Conservation (phyloP, 495 filamentous ascomycete genomes). For the Copromyces sp. region DNA sequence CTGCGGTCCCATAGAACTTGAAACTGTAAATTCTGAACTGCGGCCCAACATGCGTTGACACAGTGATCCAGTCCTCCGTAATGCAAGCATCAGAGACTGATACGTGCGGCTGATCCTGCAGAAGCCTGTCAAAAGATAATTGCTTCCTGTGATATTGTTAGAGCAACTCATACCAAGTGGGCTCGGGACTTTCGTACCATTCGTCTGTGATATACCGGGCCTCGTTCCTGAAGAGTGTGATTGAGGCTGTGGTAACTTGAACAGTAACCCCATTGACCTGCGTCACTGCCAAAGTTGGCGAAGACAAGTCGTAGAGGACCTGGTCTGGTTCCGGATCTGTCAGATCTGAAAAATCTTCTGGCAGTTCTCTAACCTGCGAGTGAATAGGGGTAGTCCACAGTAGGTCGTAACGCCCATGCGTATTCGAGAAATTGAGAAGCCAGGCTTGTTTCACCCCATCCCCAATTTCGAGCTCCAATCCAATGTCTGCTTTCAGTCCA, state of each 20-base stretch:
- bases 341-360: constrained; percentile 27
- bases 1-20: constrained; percentile 9
- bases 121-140: constrained; percentile 14
- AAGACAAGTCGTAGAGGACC: constrained; percentile 38
- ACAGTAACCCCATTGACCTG: constrained; percentile 27
- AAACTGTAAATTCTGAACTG: constrained; percentile 26
- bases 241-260: constrained; percentile 42
- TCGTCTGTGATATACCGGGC: neutral
- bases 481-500: constrained; percentile 59
- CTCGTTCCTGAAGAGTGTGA: neutral
- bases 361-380: constrained; percentile 28
- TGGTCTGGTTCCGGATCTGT: constrained; percentile 25
- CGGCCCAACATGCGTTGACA: constrained; percentile 24
- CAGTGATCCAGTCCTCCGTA: constrained; percentile 18
- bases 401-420: constrained; percentile 21
- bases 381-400: constrained; percentile 43
- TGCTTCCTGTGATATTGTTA: constrained; percentile 17
- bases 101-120: constrained; percentile 9
- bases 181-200: neutral
- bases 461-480: constrained; percentile 39
- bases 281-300: constrained; percentile 48
- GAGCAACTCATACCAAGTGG: neutral
- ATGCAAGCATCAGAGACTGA: constrained; percentile 26
- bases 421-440: constrained; percentile 25
- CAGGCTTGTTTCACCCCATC: constrained; percentile 34